Conservation (phyloP, 2,329 filamentous ascomycete species). For the Xylaria sp. region DNA sequence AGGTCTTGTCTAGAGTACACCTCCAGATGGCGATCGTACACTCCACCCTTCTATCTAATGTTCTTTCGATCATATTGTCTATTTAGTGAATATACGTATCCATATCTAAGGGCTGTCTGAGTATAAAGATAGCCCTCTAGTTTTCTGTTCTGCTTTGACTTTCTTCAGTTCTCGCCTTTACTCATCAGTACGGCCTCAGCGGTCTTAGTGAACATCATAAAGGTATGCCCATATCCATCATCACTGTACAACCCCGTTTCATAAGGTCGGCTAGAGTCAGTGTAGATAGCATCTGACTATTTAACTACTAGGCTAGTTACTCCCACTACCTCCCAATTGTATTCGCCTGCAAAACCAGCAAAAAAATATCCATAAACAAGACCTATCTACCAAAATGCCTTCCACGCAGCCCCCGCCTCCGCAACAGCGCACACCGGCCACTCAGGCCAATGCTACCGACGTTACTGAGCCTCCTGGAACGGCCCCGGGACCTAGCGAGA, state of each 20-base stretch:
- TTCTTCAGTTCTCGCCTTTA: background rate
- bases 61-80: slow-evolving; percentile 2
- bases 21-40: background rate
- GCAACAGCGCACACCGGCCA: background rate
- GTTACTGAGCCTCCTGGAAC: background rate
- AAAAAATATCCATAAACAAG: background rate
- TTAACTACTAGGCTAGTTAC: background rate
- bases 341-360: background rate
- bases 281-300: background rate
- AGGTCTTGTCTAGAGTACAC: background rate
- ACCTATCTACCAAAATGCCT: background rate
- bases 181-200: background rate
- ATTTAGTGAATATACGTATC: background rate
- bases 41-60: background rate
- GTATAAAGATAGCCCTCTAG: background rate
- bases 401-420: background rate
- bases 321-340: background rate
- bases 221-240: background rate
- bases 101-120: background rate
- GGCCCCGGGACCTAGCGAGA: background rate
- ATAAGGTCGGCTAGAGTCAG: background rate
- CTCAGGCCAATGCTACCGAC: background rate
- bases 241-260: background rate
- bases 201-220: background rate
- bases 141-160: background rate